Evolutionary conservation across 176 grass and related monocot genomes (phyloP), one percentile per base, ranked within the genome.

Genomic region (Panicum miliaceum): DNA sequence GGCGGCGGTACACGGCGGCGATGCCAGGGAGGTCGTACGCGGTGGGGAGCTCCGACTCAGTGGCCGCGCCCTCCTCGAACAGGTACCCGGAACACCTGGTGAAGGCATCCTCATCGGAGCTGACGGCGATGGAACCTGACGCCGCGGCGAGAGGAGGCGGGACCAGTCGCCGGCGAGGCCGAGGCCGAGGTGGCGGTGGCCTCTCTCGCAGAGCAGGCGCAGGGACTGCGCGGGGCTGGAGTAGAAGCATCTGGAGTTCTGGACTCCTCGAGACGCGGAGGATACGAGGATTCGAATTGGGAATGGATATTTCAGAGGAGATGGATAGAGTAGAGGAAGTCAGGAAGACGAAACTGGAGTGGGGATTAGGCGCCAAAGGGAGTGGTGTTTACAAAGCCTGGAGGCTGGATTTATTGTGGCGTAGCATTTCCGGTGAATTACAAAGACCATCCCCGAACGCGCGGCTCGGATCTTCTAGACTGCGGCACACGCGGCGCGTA

Each of bases 11-110:
- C 57, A 95, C 90, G 3, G 83, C 75, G 2, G 82, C 87, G 54
- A 98, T 95, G 18, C 70, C 82, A 12, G 41, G 4, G 46, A 93
- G 60, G 71, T 92, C 63, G 53, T 98, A 98, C 47, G 79, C 68
- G 3, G 56, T 66, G 79, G 92, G 84, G 71, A 95, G 88, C 85
- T 93, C 91, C 9, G 77, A 87, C 68, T 93, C 93, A 3, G 87
- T 80, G 42, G 85, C 77, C 68, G 48, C 76, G 1, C 87, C 92
- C 56, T 92, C 84, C 89, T 92, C 85, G 77, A 95, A 98, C 41
- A 98, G 77, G 68, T 98, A 98, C 4, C 96, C 93, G 2, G 91
- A 95, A 85, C 94, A 90, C 69, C 89, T 95, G 67, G 96, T 98
- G 89, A 98, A 98, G 16, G 91, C 82, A 75, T 98, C 96, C 79